Evolutionary conservation across 225 moss, liverwort and hornwort genomes (phyloP).

Genomic region (Physcomitrium patens): DNA sequence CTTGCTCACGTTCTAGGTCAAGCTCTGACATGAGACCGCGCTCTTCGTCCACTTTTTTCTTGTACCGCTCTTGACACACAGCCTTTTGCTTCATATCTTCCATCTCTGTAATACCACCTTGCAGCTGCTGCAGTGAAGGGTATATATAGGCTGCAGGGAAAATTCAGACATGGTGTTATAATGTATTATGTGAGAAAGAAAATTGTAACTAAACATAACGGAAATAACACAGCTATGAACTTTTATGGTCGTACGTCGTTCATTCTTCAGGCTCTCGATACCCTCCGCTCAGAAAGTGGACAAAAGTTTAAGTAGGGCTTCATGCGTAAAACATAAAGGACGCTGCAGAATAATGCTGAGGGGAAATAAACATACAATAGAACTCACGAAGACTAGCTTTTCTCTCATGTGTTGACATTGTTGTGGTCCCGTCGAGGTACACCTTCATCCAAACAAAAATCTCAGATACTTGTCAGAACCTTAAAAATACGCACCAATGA

Average conservation of each 20-base stretch:
- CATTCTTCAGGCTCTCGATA: no score
- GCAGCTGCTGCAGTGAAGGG: conserved; percentile 38
- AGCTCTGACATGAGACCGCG: conserved; percentile 59
- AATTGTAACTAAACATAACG: no score
- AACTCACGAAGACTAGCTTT: conserved; percentile 75
- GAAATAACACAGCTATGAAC: no score
- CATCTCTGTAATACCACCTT: conserved; percentile 35
- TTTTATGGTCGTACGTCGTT: background rate
- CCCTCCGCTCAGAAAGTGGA: background rate
- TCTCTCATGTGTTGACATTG: conserved; percentile 75
- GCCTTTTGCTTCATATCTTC: conserved; percentile 43
- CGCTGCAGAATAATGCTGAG: background rate
- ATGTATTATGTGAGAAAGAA: no score
- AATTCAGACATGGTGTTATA: background rate
- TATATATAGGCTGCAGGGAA: conserved; percentile 50
- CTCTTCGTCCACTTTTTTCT: conserved; percentile 39
- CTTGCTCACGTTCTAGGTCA: conserved; percentile 74
- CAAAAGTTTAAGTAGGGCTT: background rate
- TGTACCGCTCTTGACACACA: conserved; percentile 30
- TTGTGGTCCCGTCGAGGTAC: conserved; percentile 75
- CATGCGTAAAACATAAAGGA: background rate
- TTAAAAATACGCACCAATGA: background rate
- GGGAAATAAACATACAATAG: conserved; percentile 44
- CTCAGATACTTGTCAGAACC: background rate
- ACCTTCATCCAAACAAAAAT: conserved; percentile 50